These are phyloP conservation scores for Lentinula raphanica DNA, from an alignment of 768 basidiomycete species.

Conservation along the genomic window DNA sequence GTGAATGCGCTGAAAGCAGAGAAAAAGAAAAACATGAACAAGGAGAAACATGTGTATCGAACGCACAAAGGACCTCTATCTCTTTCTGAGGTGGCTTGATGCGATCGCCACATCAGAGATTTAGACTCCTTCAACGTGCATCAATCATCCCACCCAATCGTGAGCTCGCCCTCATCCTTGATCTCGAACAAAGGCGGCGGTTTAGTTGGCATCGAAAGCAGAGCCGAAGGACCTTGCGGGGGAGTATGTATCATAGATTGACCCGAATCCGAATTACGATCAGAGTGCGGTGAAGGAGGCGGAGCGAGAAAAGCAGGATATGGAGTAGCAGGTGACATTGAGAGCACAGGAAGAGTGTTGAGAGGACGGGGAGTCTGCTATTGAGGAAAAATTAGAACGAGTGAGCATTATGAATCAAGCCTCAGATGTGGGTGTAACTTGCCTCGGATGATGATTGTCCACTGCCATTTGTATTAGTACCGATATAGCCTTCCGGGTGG, in stretches of 20 bases:
- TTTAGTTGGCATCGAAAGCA: neutral
- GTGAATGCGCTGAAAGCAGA: too few species aligned
- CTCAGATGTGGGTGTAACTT: neutral
- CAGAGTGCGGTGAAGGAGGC: neutral
- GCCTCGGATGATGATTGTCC: neutral
- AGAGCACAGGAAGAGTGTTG: neutral
- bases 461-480: neutral
- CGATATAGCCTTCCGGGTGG: neutral
- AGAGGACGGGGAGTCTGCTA: neutral
- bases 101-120: too few species aligned
- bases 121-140: too few species aligned
- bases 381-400: neutral
- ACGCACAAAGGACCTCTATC: too few species aligned
- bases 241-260: neutral
- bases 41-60: too few species aligned
- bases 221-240: neutral
- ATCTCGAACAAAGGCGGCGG: neutral
- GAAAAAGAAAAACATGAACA: too few species aligned
- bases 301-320: neutral
- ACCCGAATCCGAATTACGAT: neutral
- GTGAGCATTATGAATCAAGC: neutral
- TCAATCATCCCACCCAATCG: constrained; percentile 1
- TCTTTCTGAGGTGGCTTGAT: too few species aligned
- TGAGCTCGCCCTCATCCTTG: neutral
- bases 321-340: neutral